Evolutionary conservation across 257 asterid species (phyloP).

Genomic region (Rhazya stricta): DNA sequence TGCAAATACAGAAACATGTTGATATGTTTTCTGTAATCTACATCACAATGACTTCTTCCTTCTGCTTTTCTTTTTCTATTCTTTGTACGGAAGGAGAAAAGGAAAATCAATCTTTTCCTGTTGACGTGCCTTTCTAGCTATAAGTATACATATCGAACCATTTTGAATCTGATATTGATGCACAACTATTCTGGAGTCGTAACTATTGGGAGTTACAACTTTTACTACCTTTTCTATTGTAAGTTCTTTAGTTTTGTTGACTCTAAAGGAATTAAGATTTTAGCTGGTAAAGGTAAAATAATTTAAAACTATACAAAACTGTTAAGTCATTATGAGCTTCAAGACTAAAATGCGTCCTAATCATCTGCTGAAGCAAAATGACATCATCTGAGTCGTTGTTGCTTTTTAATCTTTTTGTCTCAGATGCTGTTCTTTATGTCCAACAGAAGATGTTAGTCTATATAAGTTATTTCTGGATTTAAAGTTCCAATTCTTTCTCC

Average conservation of each 20-base stretch:
- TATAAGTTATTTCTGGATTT: not conserved
- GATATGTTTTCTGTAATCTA: not conserved
- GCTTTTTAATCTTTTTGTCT: not conserved
- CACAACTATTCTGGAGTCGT: not conserved
- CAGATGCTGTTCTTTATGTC: constrained; percentile 1
- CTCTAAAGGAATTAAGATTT: not conserved
- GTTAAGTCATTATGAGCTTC: not conserved
- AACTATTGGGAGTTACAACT: not conserved
- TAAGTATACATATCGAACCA: not conserved
- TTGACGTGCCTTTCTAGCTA: not conserved
- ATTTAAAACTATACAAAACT: not conserved
- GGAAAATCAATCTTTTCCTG: not conserved
- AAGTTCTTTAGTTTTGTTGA: not conserved
- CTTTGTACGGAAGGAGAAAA: not conserved
- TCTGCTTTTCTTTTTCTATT: not conserved
- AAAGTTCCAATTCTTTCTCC: not conserved
- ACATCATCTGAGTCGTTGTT: not conserved
- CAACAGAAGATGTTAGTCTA: not conserved
- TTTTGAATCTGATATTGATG: not conserved
- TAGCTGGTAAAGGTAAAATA: not conserved
- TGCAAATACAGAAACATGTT: not conserved
- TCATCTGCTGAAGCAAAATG: not conserved
- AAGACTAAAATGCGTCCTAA: not conserved
- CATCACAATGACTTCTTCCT: not conserved
- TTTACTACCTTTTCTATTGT: not conserved